Percentiles rank a stretch among this genome's conserved stretches.
phyloP scores from a whole-genome alignment of 2,329 filamentous ascomycete genomes.

The Trichoderma gracile region DNA sequence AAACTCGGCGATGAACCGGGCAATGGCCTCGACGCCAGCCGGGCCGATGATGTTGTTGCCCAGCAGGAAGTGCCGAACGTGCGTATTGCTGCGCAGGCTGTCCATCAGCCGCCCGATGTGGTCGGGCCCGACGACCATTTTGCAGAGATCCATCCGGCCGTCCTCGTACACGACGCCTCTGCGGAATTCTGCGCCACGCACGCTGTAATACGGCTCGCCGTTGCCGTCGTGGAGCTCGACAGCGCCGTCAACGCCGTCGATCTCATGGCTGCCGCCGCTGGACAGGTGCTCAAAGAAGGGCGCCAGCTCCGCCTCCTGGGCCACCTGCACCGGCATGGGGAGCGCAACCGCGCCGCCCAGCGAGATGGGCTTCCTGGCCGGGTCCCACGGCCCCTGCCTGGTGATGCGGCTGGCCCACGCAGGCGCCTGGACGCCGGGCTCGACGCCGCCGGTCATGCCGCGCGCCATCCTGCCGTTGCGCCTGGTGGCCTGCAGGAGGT shows the following conservation, averaged over 20 bases:
- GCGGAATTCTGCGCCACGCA: constrained; percentile 40
- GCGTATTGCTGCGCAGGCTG: constrained; percentile 48
- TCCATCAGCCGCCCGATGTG: constrained; percentile 53
- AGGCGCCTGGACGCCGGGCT: constrained; percentile 37
- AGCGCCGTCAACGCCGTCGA: constrained; percentile 32
- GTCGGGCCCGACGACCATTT: constrained; percentile 55
- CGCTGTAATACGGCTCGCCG: constrained; percentile 42
- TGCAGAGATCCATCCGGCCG: constrained; percentile 56
- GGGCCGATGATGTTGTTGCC: constrained; percentile 58
- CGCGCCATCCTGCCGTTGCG: constrained; percentile 36
- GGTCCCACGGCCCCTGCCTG: constrained; percentile 40
- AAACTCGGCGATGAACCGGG: constrained; percentile 47
- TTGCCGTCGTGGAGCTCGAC: constrained; percentile 38
- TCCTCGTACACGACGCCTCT: constrained; percentile 51
- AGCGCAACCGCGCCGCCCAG: constrained; percentile 37
- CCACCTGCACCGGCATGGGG: constrained; percentile 40
- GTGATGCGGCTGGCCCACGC: constrained; percentile 40
- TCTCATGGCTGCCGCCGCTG: constrained; percentile 36
- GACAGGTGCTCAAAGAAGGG: constrained; percentile 40
- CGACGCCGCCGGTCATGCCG: constrained; percentile 37
- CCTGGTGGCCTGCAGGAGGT: constrained; percentile 37
- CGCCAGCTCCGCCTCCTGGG: constrained; percentile 36
- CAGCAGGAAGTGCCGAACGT: constrained; percentile 53
- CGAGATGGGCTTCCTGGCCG: constrained; percentile 36
- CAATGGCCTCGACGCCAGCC: constrained; percentile 48